These are phyloP conservation scores for Ceratobasidium sp. DNA, from an alignment of 1,284 basidiomycete genomes.

Conservation along the genomic window DNA sequence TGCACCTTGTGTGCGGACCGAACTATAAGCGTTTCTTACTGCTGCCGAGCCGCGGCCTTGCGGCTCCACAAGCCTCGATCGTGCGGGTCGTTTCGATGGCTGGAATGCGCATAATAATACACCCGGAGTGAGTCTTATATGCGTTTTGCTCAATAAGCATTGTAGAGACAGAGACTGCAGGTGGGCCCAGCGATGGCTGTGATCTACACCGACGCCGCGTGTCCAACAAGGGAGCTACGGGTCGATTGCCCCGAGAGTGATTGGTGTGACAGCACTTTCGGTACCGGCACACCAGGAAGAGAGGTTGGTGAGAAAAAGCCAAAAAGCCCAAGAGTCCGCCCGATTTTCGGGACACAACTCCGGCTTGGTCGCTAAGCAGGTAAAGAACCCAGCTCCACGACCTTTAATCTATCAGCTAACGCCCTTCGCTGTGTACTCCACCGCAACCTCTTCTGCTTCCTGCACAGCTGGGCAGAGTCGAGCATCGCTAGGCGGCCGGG, in stretches of 20 bases:
- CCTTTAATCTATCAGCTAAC: slow-evolving; percentile 23
- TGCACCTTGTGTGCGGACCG: neutral
- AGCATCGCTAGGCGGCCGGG: neutral
- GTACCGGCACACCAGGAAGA: neutral
- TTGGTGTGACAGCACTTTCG: neutral
- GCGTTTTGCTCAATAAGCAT: neutral
- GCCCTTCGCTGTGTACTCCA: slow-evolving; percentile 1
- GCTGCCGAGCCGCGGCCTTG: slow-evolving; percentile 13
- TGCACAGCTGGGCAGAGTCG: neutral
- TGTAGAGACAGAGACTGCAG: neutral
- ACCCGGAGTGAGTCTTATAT: slow-evolving; percentile 12
- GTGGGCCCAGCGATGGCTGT: neutral
- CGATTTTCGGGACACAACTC: slow-evolving; percentile 4
- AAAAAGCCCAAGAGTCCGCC: slow-evolving; percentile 5
- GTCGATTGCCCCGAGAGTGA: neutral
- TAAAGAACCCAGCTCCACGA: slow-evolving; percentile 16
- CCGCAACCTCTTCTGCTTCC: neutral
- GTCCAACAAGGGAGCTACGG: neutral
- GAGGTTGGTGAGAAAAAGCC: slow-evolving; percentile 17
- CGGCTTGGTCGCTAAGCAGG: slow-evolving; percentile 25
- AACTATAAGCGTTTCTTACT: neutral
- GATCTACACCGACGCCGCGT: slow-evolving; percentile 7
- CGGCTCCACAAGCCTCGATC: slow-evolving; percentile 1
- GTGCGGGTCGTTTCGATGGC: neutral
- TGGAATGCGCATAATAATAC: slow-evolving; percentile 2